Conservation (phyloP, 2,329 filamentous ascomycete genomes). For the Dissoconium aciculare region DNA sequence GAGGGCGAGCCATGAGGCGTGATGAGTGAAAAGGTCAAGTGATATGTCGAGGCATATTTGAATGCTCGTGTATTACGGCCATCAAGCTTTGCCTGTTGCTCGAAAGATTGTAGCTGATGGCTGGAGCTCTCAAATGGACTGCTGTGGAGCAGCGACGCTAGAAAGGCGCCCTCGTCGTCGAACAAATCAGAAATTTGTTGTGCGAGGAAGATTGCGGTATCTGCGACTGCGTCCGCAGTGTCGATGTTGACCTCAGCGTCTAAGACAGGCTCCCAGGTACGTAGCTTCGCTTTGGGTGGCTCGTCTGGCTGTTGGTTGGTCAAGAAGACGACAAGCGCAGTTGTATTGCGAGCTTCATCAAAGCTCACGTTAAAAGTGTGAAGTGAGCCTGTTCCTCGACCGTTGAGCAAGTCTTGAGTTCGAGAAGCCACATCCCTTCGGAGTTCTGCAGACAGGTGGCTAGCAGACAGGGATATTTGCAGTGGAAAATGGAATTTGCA, state of each 20-base stretch:
- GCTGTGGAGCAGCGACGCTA: constrained; percentile 29
- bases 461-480: constrained; percentile 61
- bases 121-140: constrained; percentile 15
- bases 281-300: constrained; percentile 46
- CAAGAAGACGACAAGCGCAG: constrained; percentile 54
- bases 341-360: constrained; percentile 23
- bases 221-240: constrained; percentile 49
- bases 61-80: constrained; percentile 67
- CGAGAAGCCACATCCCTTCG: constrained; percentile 58
- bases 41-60: constrained; percentile 86
- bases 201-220: constrained; percentile 63
- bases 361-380: constrained; percentile 56
- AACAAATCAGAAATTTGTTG: constrained; percentile 64
- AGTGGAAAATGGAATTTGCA: constrained; percentile 82
- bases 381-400: constrained; percentile 69
- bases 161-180: constrained; percentile 73
- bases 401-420: constrained; percentile 77
- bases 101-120: constrained; percentile 16
- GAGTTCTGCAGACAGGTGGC: constrained; percentile 49
- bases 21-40: constrained; percentile 90
- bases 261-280: constrained; percentile 54
- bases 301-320: constrained; percentile 42
- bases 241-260: constrained; percentile 61
- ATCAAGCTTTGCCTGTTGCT: constrained; percentile 30
- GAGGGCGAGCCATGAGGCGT: constrained; percentile 64